Percentiles rank a stretch among this genome's conserved stretches.
Evolutionary conservation across 2,329 filamentous ascomycete genomes (phyloP).

Genomic region (Meredithiella fracta): DNA sequence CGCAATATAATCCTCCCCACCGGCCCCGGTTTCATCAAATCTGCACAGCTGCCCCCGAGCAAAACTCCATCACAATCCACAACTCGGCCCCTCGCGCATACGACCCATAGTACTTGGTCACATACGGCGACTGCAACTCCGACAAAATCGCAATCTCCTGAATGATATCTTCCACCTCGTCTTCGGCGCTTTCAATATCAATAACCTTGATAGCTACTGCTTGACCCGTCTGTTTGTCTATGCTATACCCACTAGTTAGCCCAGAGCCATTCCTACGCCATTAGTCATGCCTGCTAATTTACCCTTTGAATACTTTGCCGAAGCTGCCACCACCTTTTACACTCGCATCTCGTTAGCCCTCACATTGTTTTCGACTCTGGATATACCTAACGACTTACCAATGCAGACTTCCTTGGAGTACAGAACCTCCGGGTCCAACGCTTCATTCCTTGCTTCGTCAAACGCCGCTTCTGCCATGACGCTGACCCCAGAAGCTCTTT

Average conservation of each 20-base stretch:
- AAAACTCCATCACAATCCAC: constrained; percentile 99
- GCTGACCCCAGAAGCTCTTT: neutral
- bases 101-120: constrained; percentile 95
- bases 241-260: constrained; percentile 31
- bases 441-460: constrained; percentile 30
- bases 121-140: constrained; percentile 86
- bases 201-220: constrained; percentile 97
- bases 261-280: no score
- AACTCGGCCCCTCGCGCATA: constrained; percentile 90
- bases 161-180: constrained; percentile 98
- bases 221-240: constrained; percentile 84
- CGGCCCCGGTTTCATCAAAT: constrained; percentile 82
- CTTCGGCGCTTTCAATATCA: constrained; percentile 96
- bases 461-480: constrained; percentile 33
- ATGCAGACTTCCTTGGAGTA: constrained; percentile 91
- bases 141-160: constrained; percentile 96
- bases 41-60: constrained; percentile 87
- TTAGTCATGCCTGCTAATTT: constrained; percentile 18
- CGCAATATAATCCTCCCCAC: constrained; percentile 94
- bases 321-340: constrained; percentile 82
- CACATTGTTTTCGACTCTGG: neutral
- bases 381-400: constrained; percentile 30
- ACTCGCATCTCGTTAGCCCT: no score
- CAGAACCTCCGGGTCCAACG: constrained; percentile 70
- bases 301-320: constrained; percentile 98